Base-by-base conservation (phyloP, 2,329 filamentous ascomycete species). In the Aspergillus thermomutatus region DNA sequence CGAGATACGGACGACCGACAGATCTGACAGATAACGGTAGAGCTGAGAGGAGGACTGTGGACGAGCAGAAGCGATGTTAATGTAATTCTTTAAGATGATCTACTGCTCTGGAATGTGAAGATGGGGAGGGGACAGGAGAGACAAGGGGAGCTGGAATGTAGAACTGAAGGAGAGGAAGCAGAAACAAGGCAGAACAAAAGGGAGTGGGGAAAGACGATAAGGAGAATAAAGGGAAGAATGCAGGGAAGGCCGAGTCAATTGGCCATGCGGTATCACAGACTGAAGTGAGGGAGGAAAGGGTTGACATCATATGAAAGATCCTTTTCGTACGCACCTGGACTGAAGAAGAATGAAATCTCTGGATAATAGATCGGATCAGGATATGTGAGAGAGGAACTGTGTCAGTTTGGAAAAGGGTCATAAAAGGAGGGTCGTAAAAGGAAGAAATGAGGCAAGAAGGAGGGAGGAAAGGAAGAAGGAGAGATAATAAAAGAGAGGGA, bases 161-260 rank as follows among this genome's bases (percentile, higher is more conserved):
- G 48, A 52, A 52, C 34, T n/a, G 50, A 48, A 47, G 31, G 19
- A 50, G 34, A 37, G 40, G 41, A 40, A 52, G 26, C n/a, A 31
- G 45, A 57, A 50, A 48, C 27, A 54, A 55, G 47, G 52, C 53
- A 53, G 31, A 19, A 58, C 55, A 51, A 50, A 51, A 53, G 50
- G 53, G 47, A 61, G 55, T 51, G 53, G 52, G 46, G 54, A 52
- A 34, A 47, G 26, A 41, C 28, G 53, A 58, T 60, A 58, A 58
- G 56, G 52, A 60, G 54, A 57, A 62, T 60, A 60, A 58, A 56
- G 54, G 45, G 48, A 58, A 59, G 57, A 60, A 61, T 59, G 60
- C 52, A 60, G 58, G 52, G 34, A 47, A 28, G 52, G 52, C 50
- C 50, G 26, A 54, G 46, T 57, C 34, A 51, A 23, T 23, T 52